Evolutionary conservation across 495 filamentous ascomycete genomes (phyloP).

Genomic region (Aspergillus conjunctus): DNA sequence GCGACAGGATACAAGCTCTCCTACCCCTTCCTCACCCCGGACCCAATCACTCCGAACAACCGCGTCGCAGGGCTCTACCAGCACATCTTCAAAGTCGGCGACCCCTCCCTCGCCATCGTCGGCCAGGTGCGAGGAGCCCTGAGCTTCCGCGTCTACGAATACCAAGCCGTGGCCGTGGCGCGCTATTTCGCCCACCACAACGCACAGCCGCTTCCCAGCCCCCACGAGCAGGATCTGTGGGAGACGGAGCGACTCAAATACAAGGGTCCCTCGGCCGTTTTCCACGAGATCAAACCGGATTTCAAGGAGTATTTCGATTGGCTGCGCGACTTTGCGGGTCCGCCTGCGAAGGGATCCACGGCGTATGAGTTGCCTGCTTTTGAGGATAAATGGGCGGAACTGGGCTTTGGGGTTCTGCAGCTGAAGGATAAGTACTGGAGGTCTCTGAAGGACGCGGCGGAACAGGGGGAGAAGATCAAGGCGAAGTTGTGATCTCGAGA

Average conservation of each 20-base stretch:
- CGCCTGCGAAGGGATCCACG: slow-evolving; percentile 36
- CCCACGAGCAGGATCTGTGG: slow-evolving; percentile 47
- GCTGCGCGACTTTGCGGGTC: slow-evolving; percentile 42
- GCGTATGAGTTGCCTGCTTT: slow-evolving; percentile 40
- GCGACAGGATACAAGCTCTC: slow-evolving; percentile 54
- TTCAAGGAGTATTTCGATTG: slow-evolving; percentile 54
- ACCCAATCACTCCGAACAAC: slow-evolving; percentile 32
- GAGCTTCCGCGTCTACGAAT: slow-evolving; percentile 56
- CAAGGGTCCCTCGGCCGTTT: slow-evolving; percentile 44
- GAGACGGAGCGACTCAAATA: slow-evolving; percentile 44
- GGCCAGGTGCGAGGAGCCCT: slow-evolving; percentile 50
- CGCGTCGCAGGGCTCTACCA: slow-evolving; percentile 34
- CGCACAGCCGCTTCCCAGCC: slow-evolving; percentile 32
- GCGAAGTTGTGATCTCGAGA: slow-evolving; percentile 12
- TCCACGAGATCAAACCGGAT: slow-evolving; percentile 50
- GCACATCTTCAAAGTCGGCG: slow-evolving; percentile 34
- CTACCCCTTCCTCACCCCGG: slow-evolving; percentile 40
- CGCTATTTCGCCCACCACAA: slow-evolving; percentile 49
- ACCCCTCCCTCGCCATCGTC: slow-evolving; percentile 33
- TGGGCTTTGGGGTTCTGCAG: slow-evolving; percentile 27
- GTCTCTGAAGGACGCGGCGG: slow-evolving; percentile 5
- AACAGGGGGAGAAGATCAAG: background rate
- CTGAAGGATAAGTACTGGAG: slow-evolving; percentile 30
- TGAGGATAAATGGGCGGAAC: slow-evolving; percentile 40
- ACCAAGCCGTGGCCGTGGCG: slow-evolving; percentile 54